Conservation (phyloP, 441 rosid genomes). For the Manihot esculenta region DNA sequence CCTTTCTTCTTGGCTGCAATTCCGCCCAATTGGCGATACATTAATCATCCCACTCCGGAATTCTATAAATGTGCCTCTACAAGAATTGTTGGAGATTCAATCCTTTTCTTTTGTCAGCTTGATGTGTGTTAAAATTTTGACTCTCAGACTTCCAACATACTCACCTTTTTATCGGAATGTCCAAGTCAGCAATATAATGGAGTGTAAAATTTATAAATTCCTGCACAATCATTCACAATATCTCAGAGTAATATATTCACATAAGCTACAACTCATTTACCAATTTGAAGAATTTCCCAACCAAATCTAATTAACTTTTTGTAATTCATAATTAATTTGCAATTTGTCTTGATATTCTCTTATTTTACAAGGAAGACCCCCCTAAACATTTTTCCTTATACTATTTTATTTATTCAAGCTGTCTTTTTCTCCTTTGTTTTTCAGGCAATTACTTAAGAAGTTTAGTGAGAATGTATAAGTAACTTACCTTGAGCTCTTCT, state of each 20-base stretch:
- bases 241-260: constrained; percentile 20
- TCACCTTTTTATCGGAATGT: constrained; percentile 95
- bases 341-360: not conserved
- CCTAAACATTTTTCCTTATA: not conserved
- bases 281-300: not conserved
- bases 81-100: constrained; percentile 15
- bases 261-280: constrained; percentile 2
- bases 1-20: constrained; percentile 99
- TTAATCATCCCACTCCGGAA: constrained; percentile 98
- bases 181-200: constrained; percentile 95
- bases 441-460: no score
- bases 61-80: constrained; percentile 95
- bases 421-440: not conserved
- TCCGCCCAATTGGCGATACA: constrained; percentile 96
- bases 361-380: no score
- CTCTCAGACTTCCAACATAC: constrained; percentile 7
- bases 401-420: not conserved
- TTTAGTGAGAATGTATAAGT: constrained; percentile 2
- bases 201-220: constrained; percentile 80
- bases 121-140: constrained; percentile 6
- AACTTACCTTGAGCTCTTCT: constrained; percentile 70
- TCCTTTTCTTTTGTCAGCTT: not conserved
- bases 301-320: not conserved
- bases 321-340: not conserved
- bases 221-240: constrained; percentile 44